Conservation (phyloP, 306 rosid genomes). For the Ceratonia siliqua region DNA sequence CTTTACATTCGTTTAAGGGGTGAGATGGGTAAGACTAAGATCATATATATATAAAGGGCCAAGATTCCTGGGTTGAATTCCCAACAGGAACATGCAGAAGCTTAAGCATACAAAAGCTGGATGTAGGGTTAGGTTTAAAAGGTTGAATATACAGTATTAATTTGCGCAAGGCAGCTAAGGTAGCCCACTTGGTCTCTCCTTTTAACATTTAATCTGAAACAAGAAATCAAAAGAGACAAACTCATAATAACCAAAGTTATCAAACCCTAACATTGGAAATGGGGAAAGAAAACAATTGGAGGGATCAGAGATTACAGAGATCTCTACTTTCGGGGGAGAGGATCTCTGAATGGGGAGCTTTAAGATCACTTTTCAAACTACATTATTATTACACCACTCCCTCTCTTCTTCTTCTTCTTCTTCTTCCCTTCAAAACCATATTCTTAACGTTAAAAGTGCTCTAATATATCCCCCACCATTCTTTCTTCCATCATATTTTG, state of each 20-base stretch:
- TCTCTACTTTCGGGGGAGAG: conserved; percentile 56
- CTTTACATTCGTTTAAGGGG: no score
- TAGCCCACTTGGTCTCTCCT: conserved; percentile 49
- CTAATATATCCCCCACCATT: conserved; percentile 45
- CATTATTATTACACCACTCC: conserved; percentile 21
- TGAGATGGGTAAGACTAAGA: no score
- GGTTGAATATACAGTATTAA: conserved; percentile 33
- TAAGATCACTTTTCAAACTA: conserved; percentile 63
- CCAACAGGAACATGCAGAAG: conserved; percentile 11
- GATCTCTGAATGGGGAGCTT: conserved; percentile 59
- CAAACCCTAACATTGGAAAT: conserved; percentile 69
- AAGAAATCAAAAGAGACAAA: conserved; percentile 50
- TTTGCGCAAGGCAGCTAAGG: conserved; percentile 1
- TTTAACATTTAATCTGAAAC: conserved; percentile 48
- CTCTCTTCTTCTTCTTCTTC: not conserved
- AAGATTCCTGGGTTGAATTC: conserved; percentile 36
- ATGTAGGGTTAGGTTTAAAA: conserved; percentile 35
- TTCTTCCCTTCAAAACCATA: conserved; percentile 45
- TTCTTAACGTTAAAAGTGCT: conserved; percentile 80
- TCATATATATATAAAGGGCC: no score
- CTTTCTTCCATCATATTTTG: conserved; percentile 38
- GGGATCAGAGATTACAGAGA: conserved; percentile 43
- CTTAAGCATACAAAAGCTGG: conserved; percentile 15
- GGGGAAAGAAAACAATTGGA: conserved; percentile 58
- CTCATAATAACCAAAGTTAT: conserved; percentile 52